Conservation (phyloP, 2,329 filamentous ascomycete species). For the Scorias spongiosa region DNA sequence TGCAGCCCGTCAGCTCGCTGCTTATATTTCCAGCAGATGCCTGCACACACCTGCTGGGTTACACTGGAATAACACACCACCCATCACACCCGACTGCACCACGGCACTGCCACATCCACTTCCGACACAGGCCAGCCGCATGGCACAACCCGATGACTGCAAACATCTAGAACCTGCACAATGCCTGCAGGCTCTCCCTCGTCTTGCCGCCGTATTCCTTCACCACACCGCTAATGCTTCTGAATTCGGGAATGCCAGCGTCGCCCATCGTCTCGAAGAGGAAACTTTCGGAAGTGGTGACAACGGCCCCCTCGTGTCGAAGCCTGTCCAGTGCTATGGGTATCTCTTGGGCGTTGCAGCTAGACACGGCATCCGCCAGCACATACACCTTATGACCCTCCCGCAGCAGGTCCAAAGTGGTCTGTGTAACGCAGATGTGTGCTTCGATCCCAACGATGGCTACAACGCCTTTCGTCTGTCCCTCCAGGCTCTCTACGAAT, state of each 20-base stretch:
- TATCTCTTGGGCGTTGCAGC: constrained; percentile 71
- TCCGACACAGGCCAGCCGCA: too few relatives aligned
- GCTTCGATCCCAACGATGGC: constrained; percentile 74
- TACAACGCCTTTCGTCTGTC: constrained; percentile 44
- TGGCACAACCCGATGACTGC: too few relatives aligned
- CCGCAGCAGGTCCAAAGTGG: constrained; percentile 62
- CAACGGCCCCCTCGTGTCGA: constrained; percentile 56
- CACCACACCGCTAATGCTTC: constrained; percentile 56
- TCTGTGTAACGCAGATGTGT: constrained; percentile 92
- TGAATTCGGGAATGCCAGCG: constrained; percentile 57
- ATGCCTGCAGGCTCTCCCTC: constrained; percentile 47
- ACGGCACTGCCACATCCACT: too few relatives aligned
- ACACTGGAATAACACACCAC: too few relatives aligned
- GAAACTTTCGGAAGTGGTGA: constrained; percentile 80
- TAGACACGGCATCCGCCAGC: constrained; percentile 77
- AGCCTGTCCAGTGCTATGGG: constrained; percentile 62
- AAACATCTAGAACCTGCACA: constrained; percentile 42
- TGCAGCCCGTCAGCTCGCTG: too few relatives aligned
- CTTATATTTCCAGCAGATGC: too few relatives aligned
- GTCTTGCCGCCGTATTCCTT: constrained; percentile 63
- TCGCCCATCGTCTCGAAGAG: constrained; percentile 84
- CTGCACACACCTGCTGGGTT: too few relatives aligned
- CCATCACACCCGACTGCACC: too few relatives aligned
- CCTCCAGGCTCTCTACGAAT: constrained; percentile 22
- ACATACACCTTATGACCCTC: constrained; percentile 72